A percentile compares a stretch with the other conserved stretches of the same genome.
phyloP scores from a whole-genome alignment of 1,284 basidiomycete genomes.

The Irpex lacteus region DNA sequence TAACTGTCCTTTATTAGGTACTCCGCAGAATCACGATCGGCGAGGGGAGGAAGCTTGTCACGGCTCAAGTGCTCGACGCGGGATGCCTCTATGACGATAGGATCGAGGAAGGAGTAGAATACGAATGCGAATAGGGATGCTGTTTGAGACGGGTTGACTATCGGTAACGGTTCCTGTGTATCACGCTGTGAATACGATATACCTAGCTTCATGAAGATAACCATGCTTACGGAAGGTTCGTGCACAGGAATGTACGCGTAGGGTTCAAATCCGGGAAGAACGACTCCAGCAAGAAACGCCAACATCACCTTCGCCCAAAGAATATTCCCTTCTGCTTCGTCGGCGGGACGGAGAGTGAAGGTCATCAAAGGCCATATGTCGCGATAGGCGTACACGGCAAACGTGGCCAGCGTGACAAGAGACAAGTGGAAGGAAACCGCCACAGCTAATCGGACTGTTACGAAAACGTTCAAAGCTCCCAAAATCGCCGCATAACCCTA shows the following conservation, averaged over 20 bases:
- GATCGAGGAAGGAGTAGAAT: conserved; percentile 54
- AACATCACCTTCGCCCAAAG: conserved; percentile 3
- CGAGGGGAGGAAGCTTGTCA: conserved; percentile 37
- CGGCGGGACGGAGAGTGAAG: not conserved
- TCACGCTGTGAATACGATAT: not conserved
- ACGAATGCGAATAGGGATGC: conserved; percentile 54
- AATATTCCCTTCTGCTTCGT: not conserved
- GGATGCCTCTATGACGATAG: conserved; percentile 26
- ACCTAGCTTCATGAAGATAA: not conserved
- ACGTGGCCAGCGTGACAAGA: not conserved
- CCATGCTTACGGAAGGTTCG: conserved; percentile 38
- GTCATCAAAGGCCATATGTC: conserved; percentile 9
- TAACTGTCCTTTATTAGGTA: conserved; percentile 35
- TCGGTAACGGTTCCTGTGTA: conserved; percentile 37
- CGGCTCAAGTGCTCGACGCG: conserved; percentile 22
- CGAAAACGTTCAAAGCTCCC: conserved; percentile 19
- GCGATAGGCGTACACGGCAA: conserved; percentile 5
- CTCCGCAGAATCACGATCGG: conserved; percentile 43
- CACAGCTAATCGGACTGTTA: conserved; percentile 9
- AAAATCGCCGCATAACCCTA: conserved; percentile 30
- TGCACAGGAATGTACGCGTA: conserved; percentile 39
- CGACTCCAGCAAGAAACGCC: not conserved
- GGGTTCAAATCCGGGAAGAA: conserved; percentile 38
- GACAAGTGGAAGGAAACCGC: conserved; percentile 8
- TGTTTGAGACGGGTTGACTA: conserved; percentile 65